Conservation (phyloP, 148 eudicot species). For the Chenopodium quinoa region DNA sequence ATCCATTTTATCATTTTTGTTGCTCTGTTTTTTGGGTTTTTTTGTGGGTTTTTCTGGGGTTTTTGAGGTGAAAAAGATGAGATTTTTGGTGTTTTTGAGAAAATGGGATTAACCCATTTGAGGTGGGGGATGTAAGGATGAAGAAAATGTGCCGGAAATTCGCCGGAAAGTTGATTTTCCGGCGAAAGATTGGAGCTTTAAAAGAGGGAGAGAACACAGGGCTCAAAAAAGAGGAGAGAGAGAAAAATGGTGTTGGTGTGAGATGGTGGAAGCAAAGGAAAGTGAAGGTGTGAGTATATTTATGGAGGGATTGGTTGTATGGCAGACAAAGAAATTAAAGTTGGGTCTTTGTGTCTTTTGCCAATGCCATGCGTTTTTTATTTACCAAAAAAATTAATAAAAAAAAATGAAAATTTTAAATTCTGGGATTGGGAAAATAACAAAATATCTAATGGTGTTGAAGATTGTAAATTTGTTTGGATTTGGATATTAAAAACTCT, state of each 20-base stretch:
- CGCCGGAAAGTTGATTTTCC: constrained; percentile 24
- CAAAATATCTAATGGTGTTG: background rate
- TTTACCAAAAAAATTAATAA: background rate
- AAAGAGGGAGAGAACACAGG: background rate
- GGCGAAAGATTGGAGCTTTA: constrained; percentile 19
- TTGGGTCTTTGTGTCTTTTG: constrained; percentile 8
- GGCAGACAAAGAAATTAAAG: constrained; percentile 12
- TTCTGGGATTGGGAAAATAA: no score
- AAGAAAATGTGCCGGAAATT: constrained; percentile 2
- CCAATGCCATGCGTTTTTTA: constrained; percentile 1
- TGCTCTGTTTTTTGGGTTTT: background rate
- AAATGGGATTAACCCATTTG: constrained; percentile 17
- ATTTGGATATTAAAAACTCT: no score
- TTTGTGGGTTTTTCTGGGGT: constrained; percentile 5
- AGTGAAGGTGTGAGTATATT: constrained; percentile 10
- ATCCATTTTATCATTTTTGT: constrained; percentile 53
- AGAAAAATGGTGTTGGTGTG: constrained; percentile 10
- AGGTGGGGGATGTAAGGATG: background rate
- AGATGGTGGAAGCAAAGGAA: constrained; percentile 7
- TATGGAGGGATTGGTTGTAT: constrained; percentile 2
- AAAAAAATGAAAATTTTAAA: no score
- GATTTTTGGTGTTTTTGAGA: background rate
- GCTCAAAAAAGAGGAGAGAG: background rate
- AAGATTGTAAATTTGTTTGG: no score
- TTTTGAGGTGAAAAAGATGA: background rate